Conservation (phyloP, 306 rosid genomes). For the Quercus rubra region DNA sequence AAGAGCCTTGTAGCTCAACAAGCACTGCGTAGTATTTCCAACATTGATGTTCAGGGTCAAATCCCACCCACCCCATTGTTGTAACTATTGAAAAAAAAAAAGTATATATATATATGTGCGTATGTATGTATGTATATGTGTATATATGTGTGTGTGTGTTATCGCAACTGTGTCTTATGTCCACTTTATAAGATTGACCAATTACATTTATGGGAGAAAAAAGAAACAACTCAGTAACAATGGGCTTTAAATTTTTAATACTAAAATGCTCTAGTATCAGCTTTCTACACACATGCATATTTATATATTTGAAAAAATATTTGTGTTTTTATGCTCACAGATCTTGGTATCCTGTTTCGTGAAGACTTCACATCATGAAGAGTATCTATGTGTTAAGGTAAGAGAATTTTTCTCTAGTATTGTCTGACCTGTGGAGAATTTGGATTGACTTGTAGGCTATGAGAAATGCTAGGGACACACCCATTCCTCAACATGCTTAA, state of each 20-base stretch:
- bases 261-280: neutral
- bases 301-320: conserved; percentile 4
- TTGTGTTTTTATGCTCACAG: conserved; percentile 39
- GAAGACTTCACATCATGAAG: conserved; percentile 90
- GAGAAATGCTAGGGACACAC: no score
- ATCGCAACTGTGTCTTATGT: neutral
- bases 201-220: neutral
- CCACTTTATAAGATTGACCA: neutral
- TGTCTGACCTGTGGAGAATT: neutral
- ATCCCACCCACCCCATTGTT: no score
- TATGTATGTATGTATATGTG: rapidly evolving
- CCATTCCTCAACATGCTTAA: no score
- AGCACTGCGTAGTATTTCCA: no score
- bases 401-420: conserved; percentile 16
- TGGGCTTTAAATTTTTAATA: neutral
- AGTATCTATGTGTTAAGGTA: conserved; percentile 91
- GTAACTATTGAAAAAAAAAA: no score
- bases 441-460: neutral
- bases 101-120: no score
- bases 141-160: no score
- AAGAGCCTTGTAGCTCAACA: no score
- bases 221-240: neutral
- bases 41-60: no score
- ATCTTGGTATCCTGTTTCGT: conserved; percentile 89
- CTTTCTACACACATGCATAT: neutral